phyloP scores from a whole-genome alignment of 2,329 filamentous ascomycete genomes.

The Claviceps pusilla region DNA sequence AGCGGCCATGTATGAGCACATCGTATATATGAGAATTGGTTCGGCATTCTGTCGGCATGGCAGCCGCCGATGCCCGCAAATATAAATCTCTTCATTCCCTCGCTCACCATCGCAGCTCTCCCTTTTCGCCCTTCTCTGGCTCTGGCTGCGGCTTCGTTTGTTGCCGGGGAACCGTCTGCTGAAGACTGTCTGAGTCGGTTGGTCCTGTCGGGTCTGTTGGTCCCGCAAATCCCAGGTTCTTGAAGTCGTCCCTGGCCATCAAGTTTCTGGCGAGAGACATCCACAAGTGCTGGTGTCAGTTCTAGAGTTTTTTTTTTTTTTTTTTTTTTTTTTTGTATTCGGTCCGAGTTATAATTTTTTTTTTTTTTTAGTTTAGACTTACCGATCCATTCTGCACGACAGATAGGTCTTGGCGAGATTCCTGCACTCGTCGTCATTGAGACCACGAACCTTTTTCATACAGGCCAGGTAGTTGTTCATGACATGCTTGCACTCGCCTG shows the following conservation, averaged over 20 bases:
- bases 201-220: neutral
- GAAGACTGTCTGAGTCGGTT: slow-evolving; percentile 4
- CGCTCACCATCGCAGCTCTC: slow-evolving; percentile 22
- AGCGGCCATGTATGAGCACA: too few relatives aligned
- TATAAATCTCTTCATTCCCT: neutral
- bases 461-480: slow-evolving; percentile 78
- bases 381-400: slow-evolving; percentile 88
- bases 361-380: slow-evolving; percentile 16
- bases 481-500: slow-evolving; percentile 83
- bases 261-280: slow-evolving; percentile 48
- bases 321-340: neutral
- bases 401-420: slow-evolving; percentile 78
- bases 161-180: slow-evolving; percentile 2
- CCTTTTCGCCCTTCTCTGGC: slow-evolving; percentile 21
- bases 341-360: neutral
- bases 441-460: slow-evolving; percentile 67
- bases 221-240: slow-evolving; percentile 66
- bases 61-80: neutral
- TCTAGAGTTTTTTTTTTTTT: too few relatives aligned
- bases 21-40: neutral
- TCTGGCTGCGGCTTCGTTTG: slow-evolving; percentile 9
- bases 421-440: slow-evolving; percentile 77
- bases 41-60: neutral
- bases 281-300: neutral
- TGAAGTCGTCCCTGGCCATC: slow-evolving; percentile 91